These are phyloP conservation scores for Aurantiochytrium sp. DNA, from an alignment of 108 stramenopile genomes.

Conservation along the genomic window DNA sequence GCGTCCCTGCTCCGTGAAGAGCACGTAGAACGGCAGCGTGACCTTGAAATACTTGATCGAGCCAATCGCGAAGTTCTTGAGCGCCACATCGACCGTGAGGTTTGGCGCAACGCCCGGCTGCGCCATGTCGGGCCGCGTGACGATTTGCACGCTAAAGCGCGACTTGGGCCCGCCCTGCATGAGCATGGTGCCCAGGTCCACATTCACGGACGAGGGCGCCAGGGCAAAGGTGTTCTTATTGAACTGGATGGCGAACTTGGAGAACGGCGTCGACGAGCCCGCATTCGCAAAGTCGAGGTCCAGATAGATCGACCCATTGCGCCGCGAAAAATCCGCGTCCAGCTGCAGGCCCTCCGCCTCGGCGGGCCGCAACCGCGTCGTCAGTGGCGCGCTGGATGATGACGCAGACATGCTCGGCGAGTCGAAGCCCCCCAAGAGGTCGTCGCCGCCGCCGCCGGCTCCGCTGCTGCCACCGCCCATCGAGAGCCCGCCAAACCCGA, in stretches of 20 bases:
- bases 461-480: neutral
- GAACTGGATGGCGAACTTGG: slow-evolving; percentile 83
- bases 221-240: slow-evolving; percentile 97
- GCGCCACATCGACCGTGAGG: slow-evolving; percentile 77
- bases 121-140: slow-evolving; percentile 70
- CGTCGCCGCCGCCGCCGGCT: neutral
- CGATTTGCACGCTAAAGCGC: slow-evolving; percentile 60
- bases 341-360: neutral
- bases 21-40: slow-evolving; percentile 64
- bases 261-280: slow-evolving; percentile 59
- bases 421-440: neutral
- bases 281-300: slow-evolving; percentile 78
- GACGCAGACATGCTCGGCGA: neutral
- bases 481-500: neutral
- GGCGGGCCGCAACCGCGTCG: neutral
- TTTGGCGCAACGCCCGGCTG: slow-evolving; percentile 54
- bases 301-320: slow-evolving; percentile 42
- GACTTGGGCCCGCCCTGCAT: slow-evolving; percentile 62
- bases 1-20: slow-evolving; percentile 56
- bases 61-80: slow-evolving; percentile 84
- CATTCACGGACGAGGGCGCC: slow-evolving; percentile 58
- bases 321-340: neutral
- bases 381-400: neutral
- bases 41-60: slow-evolving; percentile 82
- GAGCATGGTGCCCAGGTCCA: slow-evolving; percentile 71